Conservation (phyloP, 345 rosid species). For the Salix koriyanagi region DNA sequence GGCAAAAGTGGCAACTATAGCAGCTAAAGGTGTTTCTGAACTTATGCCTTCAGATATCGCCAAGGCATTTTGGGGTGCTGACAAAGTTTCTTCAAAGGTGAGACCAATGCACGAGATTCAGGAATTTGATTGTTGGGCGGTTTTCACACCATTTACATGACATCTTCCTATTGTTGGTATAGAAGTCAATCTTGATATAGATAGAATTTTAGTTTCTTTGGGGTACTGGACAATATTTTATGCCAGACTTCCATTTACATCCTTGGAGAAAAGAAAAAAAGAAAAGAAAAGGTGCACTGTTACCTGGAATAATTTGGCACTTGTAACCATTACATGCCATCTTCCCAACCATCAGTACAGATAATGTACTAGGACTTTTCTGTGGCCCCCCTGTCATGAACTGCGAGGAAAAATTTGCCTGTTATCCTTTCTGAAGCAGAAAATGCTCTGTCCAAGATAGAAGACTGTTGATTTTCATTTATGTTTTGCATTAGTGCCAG, state of each 20-base stretch:
- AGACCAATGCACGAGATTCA: conserved; percentile 14
- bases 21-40: conserved; percentile 80
- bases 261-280: not conserved
- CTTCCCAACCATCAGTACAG: not conserved
- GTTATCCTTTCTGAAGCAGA: not conserved
- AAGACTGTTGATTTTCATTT: not conserved
- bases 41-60: conserved; percentile 92
- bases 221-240: not conserved
- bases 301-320: not conserved
- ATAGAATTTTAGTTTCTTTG: not conserved
- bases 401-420: not conserved
- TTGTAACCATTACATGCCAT: not conserved
- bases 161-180: not conserved
- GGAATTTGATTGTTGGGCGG: conserved; percentile 9
- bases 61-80: conserved; percentile 71
- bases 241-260: not conserved
- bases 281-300: not conserved
- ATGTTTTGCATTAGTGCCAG: not conserved
- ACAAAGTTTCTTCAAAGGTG: conserved; percentile 80
- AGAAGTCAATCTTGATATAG: not conserved
- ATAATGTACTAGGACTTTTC: not conserved
- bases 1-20: conserved; percentile 67
- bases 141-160: not conserved
- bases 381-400: not conserved
- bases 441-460: not conserved